These are phyloP conservation scores for Candida ascalaphidarum DNA, from an alignment of 805 yeast species.

Conservation along the genomic window DNA sequence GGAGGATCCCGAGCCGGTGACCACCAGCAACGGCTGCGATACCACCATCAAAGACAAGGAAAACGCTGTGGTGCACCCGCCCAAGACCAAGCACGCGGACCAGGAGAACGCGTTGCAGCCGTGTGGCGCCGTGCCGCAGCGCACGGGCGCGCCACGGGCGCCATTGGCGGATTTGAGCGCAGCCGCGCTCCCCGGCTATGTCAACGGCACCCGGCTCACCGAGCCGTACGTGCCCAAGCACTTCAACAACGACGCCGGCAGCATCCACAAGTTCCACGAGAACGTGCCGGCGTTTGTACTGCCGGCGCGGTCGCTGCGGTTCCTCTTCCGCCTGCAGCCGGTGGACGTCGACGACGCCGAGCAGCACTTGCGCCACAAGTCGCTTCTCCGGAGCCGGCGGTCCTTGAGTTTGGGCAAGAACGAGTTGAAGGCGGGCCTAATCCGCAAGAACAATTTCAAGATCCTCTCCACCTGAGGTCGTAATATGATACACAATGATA, in stretches of 20 bases:
- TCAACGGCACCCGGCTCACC: conserved; percentile 4
- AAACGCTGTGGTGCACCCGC: too few species aligned
- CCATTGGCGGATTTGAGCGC: conserved; percentile 7
- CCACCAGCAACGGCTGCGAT: conserved; percentile 4
- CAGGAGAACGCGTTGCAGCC: conserved; percentile 13
- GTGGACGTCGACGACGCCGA: conserved; percentile 8
- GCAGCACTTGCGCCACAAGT: conserved; percentile 7
- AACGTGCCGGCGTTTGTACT: conserved; percentile 10
- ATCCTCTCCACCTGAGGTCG: conserved; percentile 2
- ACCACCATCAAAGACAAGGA: conserved; percentile 5
- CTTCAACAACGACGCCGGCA: conserved; percentile 6
- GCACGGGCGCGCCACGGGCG: conserved; percentile 1
- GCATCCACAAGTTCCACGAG: conserved; percentile 7
- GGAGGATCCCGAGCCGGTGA: conserved; percentile 6
- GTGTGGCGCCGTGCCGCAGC: conserved; percentile 3
- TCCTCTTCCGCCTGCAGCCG: conserved; percentile 4
- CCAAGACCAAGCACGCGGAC: conserved; percentile 6
- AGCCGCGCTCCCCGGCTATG: conserved; percentile 5
- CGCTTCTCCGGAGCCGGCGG: conserved; percentile 5
- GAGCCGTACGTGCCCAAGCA: conserved; percentile 8
- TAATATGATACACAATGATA: too few species aligned
- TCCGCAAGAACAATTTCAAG: conserved; percentile 7
- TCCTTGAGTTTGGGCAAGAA: conserved; percentile 12
- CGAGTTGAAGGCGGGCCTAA: conserved; percentile 8
- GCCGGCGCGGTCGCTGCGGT: conserved; percentile 9